phyloP scores from a whole-genome alignment of 2,329 filamentous ascomycete species.

The Trichoderma koningii region DNA sequence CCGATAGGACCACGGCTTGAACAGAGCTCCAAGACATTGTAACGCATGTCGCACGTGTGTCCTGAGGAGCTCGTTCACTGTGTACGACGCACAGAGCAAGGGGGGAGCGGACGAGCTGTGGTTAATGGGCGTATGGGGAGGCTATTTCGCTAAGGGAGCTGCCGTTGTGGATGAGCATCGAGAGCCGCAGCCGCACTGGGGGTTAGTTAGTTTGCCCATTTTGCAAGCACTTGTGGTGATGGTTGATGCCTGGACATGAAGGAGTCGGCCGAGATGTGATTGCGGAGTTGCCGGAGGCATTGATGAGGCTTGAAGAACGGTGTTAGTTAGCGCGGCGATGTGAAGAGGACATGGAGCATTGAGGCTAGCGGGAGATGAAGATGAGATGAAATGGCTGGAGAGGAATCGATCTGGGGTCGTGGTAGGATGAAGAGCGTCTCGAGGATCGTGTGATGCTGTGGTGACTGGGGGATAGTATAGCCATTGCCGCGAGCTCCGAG shows the following conservation, averaged over 20 bases:
- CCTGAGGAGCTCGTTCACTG: background rate
- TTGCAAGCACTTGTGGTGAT: background rate
- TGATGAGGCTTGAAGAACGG: background rate
- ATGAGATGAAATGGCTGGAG: background rate
- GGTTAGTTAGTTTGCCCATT: background rate
- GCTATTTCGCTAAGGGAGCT: background rate
- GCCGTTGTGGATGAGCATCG: background rate
- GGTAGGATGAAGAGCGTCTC: conserved; percentile 14
- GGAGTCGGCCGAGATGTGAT: conserved; percentile 15
- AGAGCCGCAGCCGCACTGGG: background rate
- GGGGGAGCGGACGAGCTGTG: background rate
- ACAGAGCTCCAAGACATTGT: conserved; percentile 7
- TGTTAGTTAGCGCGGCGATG: conserved; percentile 9
- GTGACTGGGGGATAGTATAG: background rate
- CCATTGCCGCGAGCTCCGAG: background rate
- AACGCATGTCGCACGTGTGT: conserved; percentile 16
- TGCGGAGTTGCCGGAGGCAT: conserved; percentile 7
- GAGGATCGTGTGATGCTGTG: conserved; percentile 7
- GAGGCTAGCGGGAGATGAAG: background rate
- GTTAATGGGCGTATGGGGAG: background rate
- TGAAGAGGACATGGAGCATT: background rate
- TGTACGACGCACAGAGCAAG: background rate
- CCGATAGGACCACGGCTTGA: background rate
- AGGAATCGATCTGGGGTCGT: background rate
- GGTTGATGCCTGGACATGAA: background rate